Conservation (phyloP, 495 filamentous ascomycete species). For the Sordaria brevicollis region DNA sequence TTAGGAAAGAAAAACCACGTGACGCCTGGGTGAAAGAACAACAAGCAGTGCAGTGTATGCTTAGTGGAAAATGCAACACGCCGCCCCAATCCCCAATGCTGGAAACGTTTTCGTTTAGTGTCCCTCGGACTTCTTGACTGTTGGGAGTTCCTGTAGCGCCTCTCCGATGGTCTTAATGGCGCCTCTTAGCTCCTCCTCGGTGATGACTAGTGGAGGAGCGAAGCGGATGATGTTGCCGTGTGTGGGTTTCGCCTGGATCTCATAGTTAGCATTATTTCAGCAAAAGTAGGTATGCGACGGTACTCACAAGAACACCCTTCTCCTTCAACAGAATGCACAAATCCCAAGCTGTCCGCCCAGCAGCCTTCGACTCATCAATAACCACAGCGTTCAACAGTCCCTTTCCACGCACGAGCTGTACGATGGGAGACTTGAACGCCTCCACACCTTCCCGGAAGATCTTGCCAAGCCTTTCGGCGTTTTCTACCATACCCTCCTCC, state of each 20-base stretch:
- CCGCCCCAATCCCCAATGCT: not conserved
- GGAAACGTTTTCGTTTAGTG: conserved; percentile 10
- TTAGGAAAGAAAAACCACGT: not conserved
- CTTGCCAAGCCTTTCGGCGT: conserved; percentile 68
- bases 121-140: conserved; percentile 16
- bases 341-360: conserved; percentile 90
- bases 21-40: not conserved
- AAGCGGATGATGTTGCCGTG: conserved; percentile 97
- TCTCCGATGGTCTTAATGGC: conserved; percentile 66
- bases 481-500: conserved; percentile 79
- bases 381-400: conserved; percentile 93
- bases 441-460: conserved; percentile 72
- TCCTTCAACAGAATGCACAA: conserved; percentile 90
- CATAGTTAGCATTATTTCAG: not conserved
- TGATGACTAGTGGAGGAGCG: conserved; percentile 80
- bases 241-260: conserved; percentile 80
- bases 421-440: conserved; percentile 62
- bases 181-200: conserved; percentile 70
- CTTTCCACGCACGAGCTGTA: conserved; percentile 80
- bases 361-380: conserved; percentile 82
- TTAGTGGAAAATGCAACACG: not conserved
- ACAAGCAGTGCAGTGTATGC: not conserved
- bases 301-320: conserved; percentile 80
- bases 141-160: conserved; percentile 55
- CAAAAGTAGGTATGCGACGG: not conserved